Percentiles rank a stretch among this genome's conserved stretches.
Evolutionary conservation across 148 eudicot genomes (phyloP).

Genomic region (Diospyros lotus): DNA sequence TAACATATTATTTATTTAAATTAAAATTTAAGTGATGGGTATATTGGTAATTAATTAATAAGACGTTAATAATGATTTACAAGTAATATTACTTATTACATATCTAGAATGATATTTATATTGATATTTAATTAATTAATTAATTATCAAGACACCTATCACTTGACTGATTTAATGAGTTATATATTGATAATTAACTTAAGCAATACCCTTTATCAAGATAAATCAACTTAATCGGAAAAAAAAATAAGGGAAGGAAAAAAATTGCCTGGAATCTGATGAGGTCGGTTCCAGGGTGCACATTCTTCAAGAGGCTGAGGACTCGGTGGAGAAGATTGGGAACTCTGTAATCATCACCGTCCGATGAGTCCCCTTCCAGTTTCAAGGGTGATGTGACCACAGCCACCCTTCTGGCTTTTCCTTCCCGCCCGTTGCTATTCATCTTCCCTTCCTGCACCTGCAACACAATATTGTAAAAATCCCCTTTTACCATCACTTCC

Average conservation of each 20-base stretch:
- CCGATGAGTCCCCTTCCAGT: constrained; percentile 30
- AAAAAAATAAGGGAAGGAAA: too few species aligned
- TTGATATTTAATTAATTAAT: too few species aligned
- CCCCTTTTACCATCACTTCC: too few species aligned
- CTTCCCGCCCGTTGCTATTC: background rate
- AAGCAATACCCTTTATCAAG: too few species aligned
- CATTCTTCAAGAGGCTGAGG: constrained; percentile 48
- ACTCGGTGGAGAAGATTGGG: constrained; percentile 58
- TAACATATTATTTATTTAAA: too few species aligned
- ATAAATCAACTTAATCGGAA: too few species aligned
- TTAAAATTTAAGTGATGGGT: too few species aligned
- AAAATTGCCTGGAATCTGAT: constrained; percentile 50
- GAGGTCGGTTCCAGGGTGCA: constrained; percentile 70
- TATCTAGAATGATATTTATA: too few species aligned
- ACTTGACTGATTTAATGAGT: background rate
- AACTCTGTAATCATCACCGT: constrained; percentile 33
- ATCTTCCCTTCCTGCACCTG: constrained; percentile 9
- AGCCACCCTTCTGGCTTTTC: constrained; percentile 22
- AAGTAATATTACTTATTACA: too few species aligned
- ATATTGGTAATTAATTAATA: too few species aligned
- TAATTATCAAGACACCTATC: too few species aligned
- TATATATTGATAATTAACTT: background rate
- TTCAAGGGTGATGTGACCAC: constrained; percentile 56
- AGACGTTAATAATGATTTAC: too few species aligned
- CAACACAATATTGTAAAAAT: background rate